Percentiles rank a stretch among this genome's conserved stretches.
Conservation (phyloP, 2,329 filamentous ascomycete species). For the Xylariaceae sp. region DNA sequence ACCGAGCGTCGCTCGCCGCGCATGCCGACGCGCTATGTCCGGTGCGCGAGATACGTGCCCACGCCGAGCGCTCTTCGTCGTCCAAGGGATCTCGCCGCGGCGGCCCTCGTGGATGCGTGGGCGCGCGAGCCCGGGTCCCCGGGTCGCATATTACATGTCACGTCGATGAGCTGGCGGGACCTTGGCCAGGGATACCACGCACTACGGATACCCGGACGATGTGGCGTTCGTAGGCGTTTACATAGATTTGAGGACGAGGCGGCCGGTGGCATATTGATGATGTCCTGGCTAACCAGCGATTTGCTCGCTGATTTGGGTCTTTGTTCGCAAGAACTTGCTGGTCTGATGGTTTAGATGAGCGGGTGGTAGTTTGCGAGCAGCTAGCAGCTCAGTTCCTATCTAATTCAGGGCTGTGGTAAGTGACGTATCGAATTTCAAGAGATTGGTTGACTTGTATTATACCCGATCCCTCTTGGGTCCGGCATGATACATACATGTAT, state of each 20-base stretch:
- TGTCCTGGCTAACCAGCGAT: constrained; percentile 51
- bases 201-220: constrained; percentile 61
- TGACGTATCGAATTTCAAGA: too few relatives aligned
- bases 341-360: too few relatives aligned
- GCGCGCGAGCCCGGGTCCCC: constrained; percentile 38
- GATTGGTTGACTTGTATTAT: too few relatives aligned
- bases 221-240: constrained; percentile 56
- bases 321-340: constrained; percentile 29
- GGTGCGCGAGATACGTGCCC: constrained; percentile 48
- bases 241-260: constrained; percentile 58
- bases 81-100: constrained; percentile 51
- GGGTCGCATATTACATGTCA: constrained; percentile 59
- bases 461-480: too few relatives aligned
- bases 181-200: constrained; percentile 47
- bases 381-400: too few relatives aligned
- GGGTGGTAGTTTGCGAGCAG: too few relatives aligned
- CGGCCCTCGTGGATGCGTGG: constrained; percentile 63
- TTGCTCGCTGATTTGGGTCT: constrained; percentile 47
- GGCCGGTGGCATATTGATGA: constrained; percentile 55
- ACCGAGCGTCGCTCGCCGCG: constrained; percentile 46
- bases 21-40: constrained; percentile 50
- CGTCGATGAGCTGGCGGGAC: constrained; percentile 58
- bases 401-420: too few relatives aligned
- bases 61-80: constrained; percentile 48
- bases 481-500: too few relatives aligned